Base-by-base conservation (phyloP, 495 filamentous ascomycete species). In the Penicillium crystallinum region DNA sequence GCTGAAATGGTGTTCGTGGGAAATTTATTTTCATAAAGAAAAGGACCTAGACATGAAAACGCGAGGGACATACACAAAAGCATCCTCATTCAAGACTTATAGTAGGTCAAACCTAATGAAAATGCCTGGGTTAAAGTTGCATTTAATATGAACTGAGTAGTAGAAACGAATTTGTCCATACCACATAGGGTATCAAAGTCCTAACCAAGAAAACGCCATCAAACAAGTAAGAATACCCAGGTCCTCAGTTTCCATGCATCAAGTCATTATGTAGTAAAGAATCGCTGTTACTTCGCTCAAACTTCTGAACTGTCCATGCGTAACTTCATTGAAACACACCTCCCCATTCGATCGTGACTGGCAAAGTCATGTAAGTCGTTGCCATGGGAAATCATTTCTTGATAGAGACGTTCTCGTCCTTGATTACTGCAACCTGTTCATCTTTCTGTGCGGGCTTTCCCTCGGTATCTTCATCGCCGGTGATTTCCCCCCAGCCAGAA, bases 401-500 rank as follows among this genome's bases (percentile, higher is more conserved):
- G 29, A 45, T 34, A 38, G 54, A 46, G 31, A 44, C 30, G 11
- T 23, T 33, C 14, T 54, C 51, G 9, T 52, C 33, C 23, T 52
- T 59, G 2, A 25, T 14, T 6, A 3, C n/a, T 10, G 4, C 9
- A 34, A 41, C 43, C 4, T 56, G 50, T 14, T 63, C 57, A 10
- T 52, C 48, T 19, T 58, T 47, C 21, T 58, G 57, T 6, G 14
- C 33, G 1, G 50, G n/a, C 31, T 66, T 66, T n/a, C 66, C 68
- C 0, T 71, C 68, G 6, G 68, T 61, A 11, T 53, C 61, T 46
- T 66, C 74, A 18, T 76, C 75, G 42, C 80, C 81, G 4, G 69
- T 71, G 34, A 79, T 73, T 33, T 83, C 81, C 30, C 75, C 81
- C 82, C 82, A 83, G 1, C 79, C 82, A 17, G 82, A 86, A 59